Evolutionary conservation across 2,329 filamentous ascomycete genomes (phyloP).

Genomic region (Diaporthe velutina): DNA sequence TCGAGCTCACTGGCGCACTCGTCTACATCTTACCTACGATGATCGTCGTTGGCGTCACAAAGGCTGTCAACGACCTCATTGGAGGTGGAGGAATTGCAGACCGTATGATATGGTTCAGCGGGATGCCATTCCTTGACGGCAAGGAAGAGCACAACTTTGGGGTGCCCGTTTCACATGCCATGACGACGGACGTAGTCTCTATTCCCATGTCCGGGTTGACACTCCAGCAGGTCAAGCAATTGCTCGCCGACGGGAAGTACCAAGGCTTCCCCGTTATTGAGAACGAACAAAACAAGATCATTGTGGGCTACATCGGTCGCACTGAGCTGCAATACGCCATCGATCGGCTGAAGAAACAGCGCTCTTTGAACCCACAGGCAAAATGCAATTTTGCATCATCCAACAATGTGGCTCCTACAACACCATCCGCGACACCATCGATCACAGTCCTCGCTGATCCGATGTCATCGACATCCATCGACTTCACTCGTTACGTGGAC

Average conservation of each 20-base stretch:
- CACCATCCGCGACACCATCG: conserved; percentile 55
- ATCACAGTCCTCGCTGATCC: conserved; percentile 57
- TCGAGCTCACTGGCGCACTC: conserved; percentile 95
- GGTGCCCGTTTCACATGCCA: conserved; percentile 90
- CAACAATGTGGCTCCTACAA: conserved; percentile 37
- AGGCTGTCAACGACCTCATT: conserved; percentile 90
- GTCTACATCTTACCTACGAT: conserved; percentile 98
- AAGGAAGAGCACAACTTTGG: conserved; percentile 98
- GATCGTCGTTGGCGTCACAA: conserved; percentile 98
- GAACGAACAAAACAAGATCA: conserved; percentile 74
- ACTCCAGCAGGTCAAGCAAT: conserved; percentile 80
- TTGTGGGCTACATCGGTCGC: conserved; percentile 92
- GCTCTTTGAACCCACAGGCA: conserved; percentile 74
- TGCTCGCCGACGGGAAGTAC: conserved; percentile 83
- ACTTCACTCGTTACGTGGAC: conserved; percentile 91
- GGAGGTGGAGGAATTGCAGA: conserved; percentile 93
- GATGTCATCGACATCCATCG: conserved; percentile 63
- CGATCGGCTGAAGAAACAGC: conserved; percentile 79
- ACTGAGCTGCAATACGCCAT: conserved; percentile 94
- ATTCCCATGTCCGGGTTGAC: conserved; percentile 82
- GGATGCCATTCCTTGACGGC: conserved; percentile 95
- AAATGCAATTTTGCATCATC: conserved; percentile 80
- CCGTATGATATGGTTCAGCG: conserved; percentile 98
- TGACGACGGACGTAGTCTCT: conserved; percentile 82
- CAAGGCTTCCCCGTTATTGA: conserved; percentile 96